These are phyloP conservation scores for Vitis hybrid DNA, from an alignment of 177 flowering plant species.

Conservation along the genomic window DNA sequence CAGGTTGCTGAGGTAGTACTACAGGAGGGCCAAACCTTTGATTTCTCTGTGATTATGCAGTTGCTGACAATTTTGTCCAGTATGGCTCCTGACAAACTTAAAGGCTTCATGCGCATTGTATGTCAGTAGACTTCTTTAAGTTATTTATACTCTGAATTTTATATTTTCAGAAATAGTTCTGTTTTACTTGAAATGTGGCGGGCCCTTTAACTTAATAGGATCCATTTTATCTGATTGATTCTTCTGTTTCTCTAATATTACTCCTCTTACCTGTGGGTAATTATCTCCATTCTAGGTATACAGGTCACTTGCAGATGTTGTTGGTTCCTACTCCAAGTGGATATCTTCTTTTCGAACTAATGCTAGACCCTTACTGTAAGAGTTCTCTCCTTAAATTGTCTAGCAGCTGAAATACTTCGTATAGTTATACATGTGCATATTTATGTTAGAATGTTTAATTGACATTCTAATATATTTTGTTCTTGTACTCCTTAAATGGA, in stretches of 20 bases:
- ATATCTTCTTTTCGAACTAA: conserved; percentile 55
- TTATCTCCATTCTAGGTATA: conserved; percentile 57
- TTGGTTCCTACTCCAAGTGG: conserved; percentile 94
- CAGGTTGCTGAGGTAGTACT: conserved; percentile 87
- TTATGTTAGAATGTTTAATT: too few species aligned
- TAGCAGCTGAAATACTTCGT: not conserved
- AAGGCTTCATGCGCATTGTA: conserved; percentile 90
- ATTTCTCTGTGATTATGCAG: conserved; percentile 66
- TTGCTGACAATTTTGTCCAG: conserved; percentile 65
- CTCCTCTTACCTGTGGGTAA: not conserved
- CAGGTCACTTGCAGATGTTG: conserved; percentile 82
- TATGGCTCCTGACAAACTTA: conserved; percentile 44
- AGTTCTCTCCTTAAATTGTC: conserved; percentile 11
- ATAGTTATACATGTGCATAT: not conserved
- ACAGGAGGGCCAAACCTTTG: conserved; percentile 60
- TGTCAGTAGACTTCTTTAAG: conserved; percentile 13
- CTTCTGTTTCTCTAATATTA: conserved; percentile 1
- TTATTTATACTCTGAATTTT: not conserved
- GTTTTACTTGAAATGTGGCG: not conserved
- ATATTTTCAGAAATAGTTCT: not conserved
- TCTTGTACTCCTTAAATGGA: not conserved
- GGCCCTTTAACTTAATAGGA: not conserved
- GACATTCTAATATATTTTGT: not conserved
- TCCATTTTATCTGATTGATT: not conserved
- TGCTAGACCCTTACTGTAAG: conserved; percentile 76